Evolutionary conservation across 768 basidiomycete genomes (phyloP).

Genomic region (Hericium alpestre): DNA sequence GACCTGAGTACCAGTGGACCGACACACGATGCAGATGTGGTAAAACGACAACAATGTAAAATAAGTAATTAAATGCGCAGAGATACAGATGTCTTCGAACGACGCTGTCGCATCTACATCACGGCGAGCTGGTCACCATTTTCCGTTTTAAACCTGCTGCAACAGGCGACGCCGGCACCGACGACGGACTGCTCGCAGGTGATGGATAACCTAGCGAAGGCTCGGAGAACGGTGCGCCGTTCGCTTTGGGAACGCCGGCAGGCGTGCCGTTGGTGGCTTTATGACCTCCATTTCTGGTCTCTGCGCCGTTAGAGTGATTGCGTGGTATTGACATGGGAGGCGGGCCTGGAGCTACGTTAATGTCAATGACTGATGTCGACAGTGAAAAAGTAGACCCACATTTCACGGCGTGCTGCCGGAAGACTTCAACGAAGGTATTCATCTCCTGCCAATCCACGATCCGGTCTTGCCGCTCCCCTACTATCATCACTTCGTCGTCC

Average conservation of each 20-base stretch:
- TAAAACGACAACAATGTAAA: conserved; percentile 5
- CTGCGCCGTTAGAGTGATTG: not conserved
- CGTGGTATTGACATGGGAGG: not conserved
- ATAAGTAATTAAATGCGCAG: conserved; percentile 11
- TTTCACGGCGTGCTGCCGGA: conserved; percentile 40
- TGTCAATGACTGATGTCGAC: not conserved
- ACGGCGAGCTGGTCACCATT: conserved; percentile 21
- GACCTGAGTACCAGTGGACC: not conserved
- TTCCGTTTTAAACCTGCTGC: conserved; percentile 45
- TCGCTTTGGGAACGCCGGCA: conserved; percentile 2
- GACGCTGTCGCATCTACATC: not conserved
- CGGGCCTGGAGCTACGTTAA: not conserved
- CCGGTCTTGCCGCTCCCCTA: conserved; percentile 20
- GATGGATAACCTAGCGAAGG: not conserved
- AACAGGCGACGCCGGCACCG: conserved; percentile 16
- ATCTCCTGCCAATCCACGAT: conserved; percentile 47
- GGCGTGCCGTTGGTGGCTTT: conserved; percentile 5
- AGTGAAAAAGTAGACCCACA: conserved; percentile 16
- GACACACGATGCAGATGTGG: not conserved
- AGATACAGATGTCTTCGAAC: conserved; percentile 7
- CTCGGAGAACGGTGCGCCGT: not conserved
- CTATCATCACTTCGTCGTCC: conserved; percentile 6
- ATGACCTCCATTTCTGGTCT: conserved; percentile 1
- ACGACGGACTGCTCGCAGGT: conserved; percentile 1
- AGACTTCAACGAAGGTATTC: conserved; percentile 48